A percentile compares a stretch with the other conserved stretches of the same genome.
These are phyloP conservation scores for Bryum argenteum DNA, from an alignment of 225 moss, liverwort and hornwort species.

Conservation along the genomic window DNA sequence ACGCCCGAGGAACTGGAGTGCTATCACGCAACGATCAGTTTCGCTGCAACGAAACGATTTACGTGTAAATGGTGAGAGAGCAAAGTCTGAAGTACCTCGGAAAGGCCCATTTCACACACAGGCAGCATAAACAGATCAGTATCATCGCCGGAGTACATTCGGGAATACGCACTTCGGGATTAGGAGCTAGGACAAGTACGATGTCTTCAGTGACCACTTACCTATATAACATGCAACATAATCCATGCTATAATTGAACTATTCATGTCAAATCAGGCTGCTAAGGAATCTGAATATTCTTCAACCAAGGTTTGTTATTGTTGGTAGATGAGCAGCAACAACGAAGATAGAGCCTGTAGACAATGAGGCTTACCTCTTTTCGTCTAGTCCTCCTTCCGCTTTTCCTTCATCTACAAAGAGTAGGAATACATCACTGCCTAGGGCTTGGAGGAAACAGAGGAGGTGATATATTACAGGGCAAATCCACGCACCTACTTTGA, in stretches of 20 bases:
- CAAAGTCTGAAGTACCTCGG: conserved; percentile 62
- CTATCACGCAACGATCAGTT: background rate
- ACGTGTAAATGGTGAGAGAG: background rate
- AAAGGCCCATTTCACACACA: conserved; percentile 99
- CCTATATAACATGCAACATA: too few relatives aligned
- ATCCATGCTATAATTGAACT: too few relatives aligned
- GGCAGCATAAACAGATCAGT: conserved; percentile 97
- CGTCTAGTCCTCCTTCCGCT: conserved; percentile 66
- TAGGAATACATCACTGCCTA: background rate
- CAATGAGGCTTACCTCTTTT: conserved; percentile 82
- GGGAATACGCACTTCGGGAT: too few relatives aligned
- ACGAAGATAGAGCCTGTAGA: too few relatives aligned
- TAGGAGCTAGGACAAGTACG: too few relatives aligned
- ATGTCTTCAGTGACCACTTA: too few relatives aligned
- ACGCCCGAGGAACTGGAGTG: conserved; percentile 83
- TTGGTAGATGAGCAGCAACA: too few relatives aligned
- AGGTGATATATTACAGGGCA: background rate
- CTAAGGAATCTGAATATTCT: too few relatives aligned
- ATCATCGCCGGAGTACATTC: too few relatives aligned
- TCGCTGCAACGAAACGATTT: background rate
- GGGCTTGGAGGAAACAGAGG: too few relatives aligned
- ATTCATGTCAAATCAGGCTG: too few relatives aligned
- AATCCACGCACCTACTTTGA: conserved; percentile 75
- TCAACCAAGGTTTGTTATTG: too few relatives aligned
- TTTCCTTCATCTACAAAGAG: conserved; percentile 63